Percentiles rank a stretch among this genome's conserved stretches.
Conservation (phyloP, 176 grass and related monocot species). For the Bromus sterilis region DNA sequence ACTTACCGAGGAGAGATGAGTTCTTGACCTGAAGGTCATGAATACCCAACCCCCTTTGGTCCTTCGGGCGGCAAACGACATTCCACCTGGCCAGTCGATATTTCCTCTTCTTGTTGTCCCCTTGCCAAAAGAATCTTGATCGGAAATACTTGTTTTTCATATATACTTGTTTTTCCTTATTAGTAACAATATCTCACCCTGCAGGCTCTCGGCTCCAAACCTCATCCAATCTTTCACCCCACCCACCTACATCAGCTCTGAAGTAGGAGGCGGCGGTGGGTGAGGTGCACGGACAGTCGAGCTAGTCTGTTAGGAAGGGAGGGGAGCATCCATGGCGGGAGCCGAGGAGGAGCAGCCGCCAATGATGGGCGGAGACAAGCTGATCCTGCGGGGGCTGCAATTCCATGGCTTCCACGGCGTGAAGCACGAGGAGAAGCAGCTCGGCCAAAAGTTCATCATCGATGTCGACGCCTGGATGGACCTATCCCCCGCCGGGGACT, state of each 20-base stretch:
- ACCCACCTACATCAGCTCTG: neutral
- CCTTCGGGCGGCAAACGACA: too few relatives aligned
- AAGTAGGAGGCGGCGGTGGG: neutral
- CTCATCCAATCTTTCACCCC: neutral
- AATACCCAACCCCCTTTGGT: too few relatives aligned
- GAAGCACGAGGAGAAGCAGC: conserved; percentile 61
- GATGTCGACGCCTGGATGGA: conserved; percentile 91
- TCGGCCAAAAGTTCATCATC: conserved; percentile 87
- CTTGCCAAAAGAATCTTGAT: too few relatives aligned
- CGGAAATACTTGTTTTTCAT: too few relatives aligned
- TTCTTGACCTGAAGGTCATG: too few relatives aligned
- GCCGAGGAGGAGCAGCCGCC: neutral
- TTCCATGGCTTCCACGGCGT: conserved; percentile 95
- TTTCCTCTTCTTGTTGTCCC: too few relatives aligned
- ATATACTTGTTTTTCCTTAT: too few relatives aligned
- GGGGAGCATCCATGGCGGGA: neutral
- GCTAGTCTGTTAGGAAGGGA: neutral
- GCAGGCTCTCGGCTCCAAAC: neutral
- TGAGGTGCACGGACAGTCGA: neutral
- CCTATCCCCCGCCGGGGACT: conserved; percentile 46
- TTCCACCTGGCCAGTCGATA: too few relatives aligned
- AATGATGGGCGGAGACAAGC: conserved; percentile 44
- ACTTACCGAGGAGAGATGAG: too few relatives aligned
- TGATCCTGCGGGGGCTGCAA: conserved; percentile 71
- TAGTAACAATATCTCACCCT: too few relatives aligned